These are phyloP conservation scores for Logfia minima DNA, from an alignment of 129 eudicot genomes.

Conservation along the genomic window DNA sequence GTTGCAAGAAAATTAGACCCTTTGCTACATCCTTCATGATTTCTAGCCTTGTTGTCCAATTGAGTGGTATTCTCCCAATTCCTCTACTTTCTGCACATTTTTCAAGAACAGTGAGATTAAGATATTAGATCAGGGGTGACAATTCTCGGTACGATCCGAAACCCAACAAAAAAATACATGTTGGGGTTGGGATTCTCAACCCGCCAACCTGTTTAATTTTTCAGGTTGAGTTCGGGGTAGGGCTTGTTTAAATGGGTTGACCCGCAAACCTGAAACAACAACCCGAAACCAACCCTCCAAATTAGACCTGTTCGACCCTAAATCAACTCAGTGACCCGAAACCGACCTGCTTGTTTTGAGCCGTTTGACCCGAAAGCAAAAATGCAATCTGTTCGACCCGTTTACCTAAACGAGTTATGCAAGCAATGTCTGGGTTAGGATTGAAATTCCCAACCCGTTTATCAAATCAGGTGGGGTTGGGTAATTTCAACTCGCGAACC, in stretches of 20 bases:
- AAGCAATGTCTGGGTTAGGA: background rate
- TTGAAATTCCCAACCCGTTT: background rate
- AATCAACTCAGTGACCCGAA: background rate
- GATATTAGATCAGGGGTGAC: background rate
- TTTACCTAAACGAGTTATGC: background rate
- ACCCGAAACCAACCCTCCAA: background rate
- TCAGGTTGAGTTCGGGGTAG: too few relatives aligned
- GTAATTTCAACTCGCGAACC: background rate
- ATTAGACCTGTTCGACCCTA: background rate
- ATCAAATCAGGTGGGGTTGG: background rate
- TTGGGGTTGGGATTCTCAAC: background rate
- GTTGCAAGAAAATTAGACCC: conserved; percentile 54
- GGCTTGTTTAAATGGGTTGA: too few relatives aligned
- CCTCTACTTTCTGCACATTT: conserved; percentile 50
- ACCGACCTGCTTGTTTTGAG: background rate
- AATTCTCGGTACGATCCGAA: background rate
- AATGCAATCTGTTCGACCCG: background rate
- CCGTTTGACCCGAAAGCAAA: background rate
- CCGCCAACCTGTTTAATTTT: background rate
- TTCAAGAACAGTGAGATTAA: conserved; percentile 1
- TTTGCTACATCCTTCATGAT: conserved; percentile 67
- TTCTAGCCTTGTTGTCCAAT: conserved; percentile 61
- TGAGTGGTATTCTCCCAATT: conserved; percentile 49
- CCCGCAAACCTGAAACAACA: too few relatives aligned
- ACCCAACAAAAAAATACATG: background rate